Evolutionary conservation across 176 grass and related monocot species (phyloP), one percentile per base, ranked within the genome.

Genomic region (Ananas comosus): DNA sequence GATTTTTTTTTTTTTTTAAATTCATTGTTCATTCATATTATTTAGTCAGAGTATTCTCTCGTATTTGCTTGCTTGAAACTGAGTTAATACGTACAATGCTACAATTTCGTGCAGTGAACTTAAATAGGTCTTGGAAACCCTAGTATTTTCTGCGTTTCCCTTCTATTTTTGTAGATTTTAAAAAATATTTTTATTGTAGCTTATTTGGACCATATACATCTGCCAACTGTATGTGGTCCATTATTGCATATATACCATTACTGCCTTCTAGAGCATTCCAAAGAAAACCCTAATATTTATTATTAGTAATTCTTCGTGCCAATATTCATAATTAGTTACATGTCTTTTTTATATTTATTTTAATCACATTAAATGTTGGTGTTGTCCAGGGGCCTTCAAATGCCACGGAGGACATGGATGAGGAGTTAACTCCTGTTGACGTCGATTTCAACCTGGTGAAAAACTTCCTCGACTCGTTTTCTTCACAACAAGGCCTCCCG

Each of bases 371-470:
- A 12, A 22, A 33, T 59, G 21, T 61, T 72, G 75, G 58, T 56
- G 70, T 67, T 52, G 74, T 74, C 13, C 86, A 96, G 89, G 89
- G 81, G 48, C 71, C 89, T 75, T 87, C 93, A 63, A 75, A 78
- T 84, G 76, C 57, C 53, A 69, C 50, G 2, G 75, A 87, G 64
- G 81, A 70, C 29, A 69, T 27, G 66, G 75, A 85, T 58, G 74
- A 72, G 29, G 89, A 93, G 76, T 76, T 93, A 70, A 81, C 84
- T 24, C 87, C 94, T 53, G 84, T 99, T n/a, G 94, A 99, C 67
- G 85, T 93, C 11, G 87, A 99, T 83, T 57, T 93, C 1, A 99
- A 99, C 82, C 89, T 99, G 53, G 90, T 99, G 3, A 80, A 91
- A 70, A 99, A 80, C 69, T 80, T 93, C 42, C 87, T 99, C 11